phyloP scores from a whole-genome alignment of 208 protist species.

The Leishmania turanica region DNA sequence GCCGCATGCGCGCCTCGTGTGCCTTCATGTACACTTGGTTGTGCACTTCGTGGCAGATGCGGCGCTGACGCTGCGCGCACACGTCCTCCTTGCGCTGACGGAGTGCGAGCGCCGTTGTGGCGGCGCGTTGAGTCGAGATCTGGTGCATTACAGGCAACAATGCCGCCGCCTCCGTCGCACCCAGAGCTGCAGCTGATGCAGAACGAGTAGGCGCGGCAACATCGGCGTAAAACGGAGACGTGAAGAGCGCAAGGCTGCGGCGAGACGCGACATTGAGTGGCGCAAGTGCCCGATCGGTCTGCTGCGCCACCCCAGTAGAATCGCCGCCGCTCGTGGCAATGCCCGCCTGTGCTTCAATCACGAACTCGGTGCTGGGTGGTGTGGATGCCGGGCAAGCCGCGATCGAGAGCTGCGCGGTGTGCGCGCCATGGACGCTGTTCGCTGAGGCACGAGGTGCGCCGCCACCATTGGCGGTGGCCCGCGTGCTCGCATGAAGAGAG shows the following conservation, averaged over 20 bases:
- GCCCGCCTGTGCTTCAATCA: no score
- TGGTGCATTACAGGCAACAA: background rate
- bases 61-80: constrained; percentile 1
- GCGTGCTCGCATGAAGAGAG: background rate
- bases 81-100: no score
- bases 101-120: no score
- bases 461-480: background rate
- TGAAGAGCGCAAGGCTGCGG: background rate
- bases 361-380: no score
- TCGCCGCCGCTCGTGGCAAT: no score
- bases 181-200: background rate
- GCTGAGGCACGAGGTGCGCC: background rate
- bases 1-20: constrained; percentile 41
- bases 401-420: no score
- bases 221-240: constrained; percentile 1
- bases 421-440: background rate
- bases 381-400: no score
- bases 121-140: background rate
- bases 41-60: constrained; percentile 28
- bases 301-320: no score
- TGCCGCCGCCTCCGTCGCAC: background rate
- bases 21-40: constrained; percentile 28
- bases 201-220: background rate
- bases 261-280: background rate
- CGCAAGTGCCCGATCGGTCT: no score